phyloP scores from a whole-genome alignment of 495 filamentous ascomycete genomes.

The Xylaria curta region DNA sequence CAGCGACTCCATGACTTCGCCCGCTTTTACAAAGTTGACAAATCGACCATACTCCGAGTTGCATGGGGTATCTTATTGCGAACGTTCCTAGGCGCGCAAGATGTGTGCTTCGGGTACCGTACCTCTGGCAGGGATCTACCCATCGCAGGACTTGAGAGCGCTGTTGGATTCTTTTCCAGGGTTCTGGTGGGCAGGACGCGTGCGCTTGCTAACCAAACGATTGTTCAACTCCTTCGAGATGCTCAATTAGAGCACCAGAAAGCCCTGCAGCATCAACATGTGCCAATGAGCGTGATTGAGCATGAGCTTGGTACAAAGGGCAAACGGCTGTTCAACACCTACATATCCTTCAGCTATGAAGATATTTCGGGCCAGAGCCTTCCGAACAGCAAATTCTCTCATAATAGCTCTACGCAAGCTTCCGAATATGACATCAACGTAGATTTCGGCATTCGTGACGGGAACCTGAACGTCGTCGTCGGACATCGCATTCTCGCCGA shows the following conservation, averaged over 20 bases:
- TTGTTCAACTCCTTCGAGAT: conserved; percentile 42
- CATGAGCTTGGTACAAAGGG: conserved; percentile 52
- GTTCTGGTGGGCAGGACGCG: conserved; percentile 45
- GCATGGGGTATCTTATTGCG: conserved; percentile 54
- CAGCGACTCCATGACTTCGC: conserved; percentile 46
- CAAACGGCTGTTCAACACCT: conserved; percentile 53
- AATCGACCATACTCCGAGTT: conserved; percentile 50
- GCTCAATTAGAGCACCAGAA: conserved; percentile 44
- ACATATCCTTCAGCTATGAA: conserved; percentile 53
- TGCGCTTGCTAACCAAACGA: conserved; percentile 38
- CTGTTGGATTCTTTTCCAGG: conserved; percentile 53
- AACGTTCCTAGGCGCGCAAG: conserved; percentile 48
- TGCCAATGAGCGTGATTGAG: conserved; percentile 50
- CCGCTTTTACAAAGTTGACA: conserved; percentile 39
- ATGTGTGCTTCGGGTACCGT: conserved; percentile 53
- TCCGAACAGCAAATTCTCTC: conserved; percentile 34
- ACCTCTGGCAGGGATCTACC: conserved; percentile 50
- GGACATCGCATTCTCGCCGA: conserved; percentile 50
- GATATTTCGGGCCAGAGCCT: conserved; percentile 26
- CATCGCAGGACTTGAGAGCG: conserved; percentile 42
- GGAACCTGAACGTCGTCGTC: conserved; percentile 49
- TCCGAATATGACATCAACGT: conserved; percentile 52
- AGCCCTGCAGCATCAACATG: conserved; percentile 49
- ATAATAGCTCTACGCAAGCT: conserved; percentile 50
- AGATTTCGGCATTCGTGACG: conserved; percentile 46